These are phyloP conservation scores for Argentina anserina DNA, from an alignment of 306 rosid species.

Conservation along the genomic window DNA sequence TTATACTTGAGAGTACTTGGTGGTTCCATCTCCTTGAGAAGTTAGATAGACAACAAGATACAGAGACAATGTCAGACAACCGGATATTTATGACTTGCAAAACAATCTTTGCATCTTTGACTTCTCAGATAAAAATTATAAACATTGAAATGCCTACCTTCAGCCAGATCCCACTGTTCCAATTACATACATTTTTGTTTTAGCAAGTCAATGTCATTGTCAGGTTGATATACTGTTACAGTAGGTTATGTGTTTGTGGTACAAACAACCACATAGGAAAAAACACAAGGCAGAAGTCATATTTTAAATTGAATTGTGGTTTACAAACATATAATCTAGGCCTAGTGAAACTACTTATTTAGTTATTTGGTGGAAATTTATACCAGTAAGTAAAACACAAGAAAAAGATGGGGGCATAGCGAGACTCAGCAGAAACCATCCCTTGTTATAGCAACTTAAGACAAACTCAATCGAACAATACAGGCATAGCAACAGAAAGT, in stretches of 20 bases:
- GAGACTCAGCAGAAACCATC: not conserved
- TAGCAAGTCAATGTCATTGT: not conserved
- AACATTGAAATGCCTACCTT: no score
- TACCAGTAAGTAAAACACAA: not conserved
- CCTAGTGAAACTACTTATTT: not conserved
- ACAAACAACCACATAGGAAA: not conserved
- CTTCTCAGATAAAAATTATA: no score
- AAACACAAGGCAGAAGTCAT: not conserved
- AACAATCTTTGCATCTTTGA: no score
- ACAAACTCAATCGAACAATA: not conserved
- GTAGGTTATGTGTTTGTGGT: not conserved
- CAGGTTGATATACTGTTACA: not conserved
- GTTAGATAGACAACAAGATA: no score
- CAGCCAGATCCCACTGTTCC: no score
- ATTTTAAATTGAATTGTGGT: no score
- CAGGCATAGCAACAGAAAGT: not conserved
- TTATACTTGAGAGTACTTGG: slow-evolving; percentile 47
- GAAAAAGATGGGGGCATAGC: not conserved
- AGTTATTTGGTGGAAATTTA: no score
- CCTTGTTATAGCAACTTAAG: not conserved
- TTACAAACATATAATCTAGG: not conserved
- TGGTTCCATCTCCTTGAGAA: slow-evolving; percentile 65
- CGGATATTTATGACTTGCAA: no score
- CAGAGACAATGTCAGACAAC: not conserved
- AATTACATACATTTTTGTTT: no score